A percentile compares a stretch with the other conserved stretches of the same genome.
phyloP scores from a whole-genome alignment of 768 basidiomycete species.

The Hericium coralloides region DNA sequence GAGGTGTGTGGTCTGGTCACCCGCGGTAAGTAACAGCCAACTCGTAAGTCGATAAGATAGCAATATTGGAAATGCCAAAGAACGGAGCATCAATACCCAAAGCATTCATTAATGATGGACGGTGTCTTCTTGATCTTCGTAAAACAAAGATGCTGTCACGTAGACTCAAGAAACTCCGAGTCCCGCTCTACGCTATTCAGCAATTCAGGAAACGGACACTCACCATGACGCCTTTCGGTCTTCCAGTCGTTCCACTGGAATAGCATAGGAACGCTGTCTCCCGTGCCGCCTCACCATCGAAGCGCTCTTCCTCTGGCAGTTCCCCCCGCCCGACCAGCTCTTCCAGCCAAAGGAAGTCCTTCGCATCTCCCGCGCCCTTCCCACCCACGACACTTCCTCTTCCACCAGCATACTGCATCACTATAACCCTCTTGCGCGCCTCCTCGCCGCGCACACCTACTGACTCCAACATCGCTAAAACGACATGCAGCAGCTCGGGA shows the following conservation, averaged over 20 bases:
- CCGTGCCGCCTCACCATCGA: constrained; percentile 39
- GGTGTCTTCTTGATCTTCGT: too few species aligned
- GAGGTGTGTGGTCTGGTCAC: constrained; percentile 47
- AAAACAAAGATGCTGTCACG: too few species aligned
- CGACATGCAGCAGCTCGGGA: constrained; percentile 47
- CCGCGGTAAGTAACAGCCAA: neutral
- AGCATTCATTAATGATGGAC: too few species aligned
- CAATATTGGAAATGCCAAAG: neutral
- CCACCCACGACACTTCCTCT: too few species aligned
- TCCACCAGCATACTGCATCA: constrained; percentile 28
- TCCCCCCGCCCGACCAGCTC: constrained; percentile 42
- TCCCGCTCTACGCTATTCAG: neutral
- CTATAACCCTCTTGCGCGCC: constrained; percentile 42
- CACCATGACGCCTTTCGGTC: constrained; percentile 59
- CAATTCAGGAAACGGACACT: neutral
- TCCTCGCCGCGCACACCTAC: constrained; percentile 37
- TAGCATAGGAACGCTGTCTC: constrained; percentile 64
- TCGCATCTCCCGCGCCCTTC: neutral
- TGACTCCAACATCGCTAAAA: constrained; percentile 45
- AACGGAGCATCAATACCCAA: neutral
- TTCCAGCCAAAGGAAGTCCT: constrained; percentile 31
- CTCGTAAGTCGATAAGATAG: neutral
- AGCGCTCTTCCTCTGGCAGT: constrained; percentile 43
- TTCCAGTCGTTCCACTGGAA: constrained; percentile 62
- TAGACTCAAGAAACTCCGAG: too few species aligned